These are phyloP conservation scores for Arabidopsis arenosa DNA, from an alignment of 345 rosid genomes.

Conservation along the genomic window DNA sequence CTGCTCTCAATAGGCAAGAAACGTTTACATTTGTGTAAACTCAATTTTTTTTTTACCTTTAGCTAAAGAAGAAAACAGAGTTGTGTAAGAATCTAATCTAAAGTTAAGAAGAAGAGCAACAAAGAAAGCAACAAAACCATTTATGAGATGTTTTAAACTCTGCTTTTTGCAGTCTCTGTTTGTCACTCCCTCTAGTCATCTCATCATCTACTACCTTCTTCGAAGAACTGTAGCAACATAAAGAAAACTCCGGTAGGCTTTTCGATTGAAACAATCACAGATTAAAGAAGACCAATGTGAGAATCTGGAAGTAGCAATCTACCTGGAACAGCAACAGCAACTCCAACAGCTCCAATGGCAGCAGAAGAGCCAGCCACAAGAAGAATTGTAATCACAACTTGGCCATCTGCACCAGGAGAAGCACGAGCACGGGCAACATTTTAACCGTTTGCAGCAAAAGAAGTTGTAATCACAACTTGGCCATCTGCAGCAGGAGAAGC, in stretches of 20 bases:
- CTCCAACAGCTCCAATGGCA: conserved; percentile 35
- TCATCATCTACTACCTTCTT: conserved; percentile 38
- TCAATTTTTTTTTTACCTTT: conserved; percentile 1
- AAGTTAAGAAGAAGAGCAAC: conserved; percentile 22
- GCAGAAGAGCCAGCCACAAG: conserved; percentile 39
- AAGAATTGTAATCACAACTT: conserved; percentile 18
- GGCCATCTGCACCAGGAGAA: conserved; percentile 41
- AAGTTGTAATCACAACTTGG: conserved; percentile 30
- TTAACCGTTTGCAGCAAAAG: conserved; percentile 41
- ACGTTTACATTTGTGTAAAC: conserved; percentile 28
- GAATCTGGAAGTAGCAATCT: conserved; percentile 9
- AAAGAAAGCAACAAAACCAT: conserved; percentile 44
- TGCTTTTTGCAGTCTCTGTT: conserved; percentile 18
- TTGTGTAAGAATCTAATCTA: conserved; percentile 33
- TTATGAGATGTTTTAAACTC: conserved; percentile 32
- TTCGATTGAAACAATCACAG: conserved; percentile 10
- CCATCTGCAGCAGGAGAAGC: conserved; percentile 40
- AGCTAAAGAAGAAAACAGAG: conserved; percentile 10
- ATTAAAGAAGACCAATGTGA: neutral
- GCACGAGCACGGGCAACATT: conserved; percentile 27
- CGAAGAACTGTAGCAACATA: conserved; percentile 31
- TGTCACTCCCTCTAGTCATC: conserved; percentile 27
- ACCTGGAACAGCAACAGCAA: conserved; percentile 39
- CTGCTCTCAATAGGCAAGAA: conserved; percentile 22
- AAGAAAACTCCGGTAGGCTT: neutral